Percentiles rank a stretch among this genome's conserved stretches.
Conservation (phyloP, 768 basidiomycete genomes). For the Amanita rubescens region DNA sequence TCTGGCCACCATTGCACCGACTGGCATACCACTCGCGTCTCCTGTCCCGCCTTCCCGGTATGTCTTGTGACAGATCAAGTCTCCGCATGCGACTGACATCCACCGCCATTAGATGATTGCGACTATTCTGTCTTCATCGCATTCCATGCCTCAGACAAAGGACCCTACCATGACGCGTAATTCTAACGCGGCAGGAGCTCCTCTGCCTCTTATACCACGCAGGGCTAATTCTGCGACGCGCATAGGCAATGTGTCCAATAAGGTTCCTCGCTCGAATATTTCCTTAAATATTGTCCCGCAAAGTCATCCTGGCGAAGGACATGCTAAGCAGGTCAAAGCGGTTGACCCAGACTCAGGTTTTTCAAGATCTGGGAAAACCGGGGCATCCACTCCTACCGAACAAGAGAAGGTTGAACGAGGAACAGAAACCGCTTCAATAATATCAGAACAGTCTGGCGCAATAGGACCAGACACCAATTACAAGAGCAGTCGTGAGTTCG, state of each 20-base stretch:
- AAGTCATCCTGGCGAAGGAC: neutral
- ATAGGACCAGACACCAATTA: no score
- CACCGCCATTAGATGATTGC: slow-evolving; percentile 30
- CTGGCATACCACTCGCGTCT: neutral
- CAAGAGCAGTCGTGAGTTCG: no score
- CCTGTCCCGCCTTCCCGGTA: neutral
- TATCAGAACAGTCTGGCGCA: no score
- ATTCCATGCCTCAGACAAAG: slow-evolving; percentile 28
- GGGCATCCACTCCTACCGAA: no score
- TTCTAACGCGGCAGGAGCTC: slow-evolving; percentile 48
- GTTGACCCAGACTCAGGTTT: slow-evolving; percentile 31
- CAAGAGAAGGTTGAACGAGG: no score
- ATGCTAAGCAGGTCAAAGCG: slow-evolving; percentile 7
- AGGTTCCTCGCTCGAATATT: neutral
- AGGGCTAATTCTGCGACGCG: slow-evolving; percentile 24
- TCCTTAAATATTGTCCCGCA: neutral
- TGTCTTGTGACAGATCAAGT: neutral
- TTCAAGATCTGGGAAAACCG: slow-evolving; percentile 15
- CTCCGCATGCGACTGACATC: neutral
- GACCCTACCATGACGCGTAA: slow-evolving; percentile 27
- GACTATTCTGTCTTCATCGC: slow-evolving; percentile 29
- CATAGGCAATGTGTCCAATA: neutral
- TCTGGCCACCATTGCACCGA: neutral
- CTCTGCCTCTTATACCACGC: slow-evolving; percentile 61
- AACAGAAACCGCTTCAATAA: no score